phyloP scores from a whole-genome alignment of 345 rosid species.

The Lumnitzera racemosa region DNA sequence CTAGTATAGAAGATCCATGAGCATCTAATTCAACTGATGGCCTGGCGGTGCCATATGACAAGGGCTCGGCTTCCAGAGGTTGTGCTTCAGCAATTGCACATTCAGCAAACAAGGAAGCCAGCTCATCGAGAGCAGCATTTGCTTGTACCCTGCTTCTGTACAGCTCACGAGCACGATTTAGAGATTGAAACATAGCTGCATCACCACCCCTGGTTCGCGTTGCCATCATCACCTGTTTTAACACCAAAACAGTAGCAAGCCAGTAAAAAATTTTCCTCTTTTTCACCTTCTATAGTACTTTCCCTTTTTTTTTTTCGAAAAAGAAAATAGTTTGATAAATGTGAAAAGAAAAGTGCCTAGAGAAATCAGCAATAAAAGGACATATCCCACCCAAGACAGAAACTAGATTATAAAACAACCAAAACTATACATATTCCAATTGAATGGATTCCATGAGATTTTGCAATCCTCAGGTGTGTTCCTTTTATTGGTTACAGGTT shows the following conservation, averaged over 20 bases:
- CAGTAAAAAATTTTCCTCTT: background rate
- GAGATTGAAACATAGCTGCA: conserved; percentile 52
- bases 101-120: conserved; percentile 85
- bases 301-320: too few relatives aligned
- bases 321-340: too few relatives aligned
- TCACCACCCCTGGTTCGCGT: conserved; percentile 69
- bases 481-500: too few relatives aligned
- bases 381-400: too few relatives aligned
- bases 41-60: conserved; percentile 8
- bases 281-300: too few relatives aligned
- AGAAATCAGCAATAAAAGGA: too few relatives aligned
- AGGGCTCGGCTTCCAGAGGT: conserved; percentile 34
- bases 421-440: too few relatives aligned
- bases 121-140: conserved; percentile 54
- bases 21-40: conserved; percentile 24
- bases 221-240: conserved; percentile 76
- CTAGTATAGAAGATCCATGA: conserved; percentile 60
- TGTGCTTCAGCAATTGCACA: conserved; percentile 82
- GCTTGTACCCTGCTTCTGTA: conserved; percentile 48
- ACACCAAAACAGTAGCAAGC: conserved; percentile 2
- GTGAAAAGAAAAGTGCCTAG: too few relatives aligned
- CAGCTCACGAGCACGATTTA: conserved; percentile 68
- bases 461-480: too few relatives aligned
- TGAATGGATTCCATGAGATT: too few relatives aligned
- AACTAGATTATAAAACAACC: too few relatives aligned